Conservation (phyloP, 257 asterid species). For the Cynanchum wilfordii region DNA sequence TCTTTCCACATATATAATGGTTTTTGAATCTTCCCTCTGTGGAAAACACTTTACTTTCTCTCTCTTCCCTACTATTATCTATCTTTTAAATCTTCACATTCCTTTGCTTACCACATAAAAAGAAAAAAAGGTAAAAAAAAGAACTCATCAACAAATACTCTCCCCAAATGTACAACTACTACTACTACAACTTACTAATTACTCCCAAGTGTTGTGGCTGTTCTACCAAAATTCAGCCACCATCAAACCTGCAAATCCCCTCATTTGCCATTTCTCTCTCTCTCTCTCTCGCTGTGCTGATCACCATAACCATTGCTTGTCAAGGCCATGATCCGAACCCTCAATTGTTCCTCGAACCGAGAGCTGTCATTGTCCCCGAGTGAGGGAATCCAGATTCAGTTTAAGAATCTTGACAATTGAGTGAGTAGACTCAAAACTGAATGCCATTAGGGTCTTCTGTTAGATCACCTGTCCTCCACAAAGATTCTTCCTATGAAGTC, state of each 20-base stretch:
- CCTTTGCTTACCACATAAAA: conserved; percentile 31
- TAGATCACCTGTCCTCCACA: conserved; percentile 57
- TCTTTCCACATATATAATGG: conserved; percentile 7
- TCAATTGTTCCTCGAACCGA: not conserved
- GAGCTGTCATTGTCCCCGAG: not conserved
- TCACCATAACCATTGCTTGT: not conserved
- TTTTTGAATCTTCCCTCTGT: conserved; percentile 37
- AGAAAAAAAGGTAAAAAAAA: conserved; percentile 14
- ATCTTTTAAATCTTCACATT: conserved; percentile 46
- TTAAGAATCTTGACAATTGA: conserved; percentile 25
- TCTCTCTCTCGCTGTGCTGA: too few relatives aligned
- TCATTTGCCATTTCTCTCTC: not conserved
- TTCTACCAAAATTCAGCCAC: conserved; percentile 64
- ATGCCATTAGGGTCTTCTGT: not conserved
- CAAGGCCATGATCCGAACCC: not conserved
- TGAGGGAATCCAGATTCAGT: conserved; percentile 25
- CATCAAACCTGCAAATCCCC: conserved; percentile 14
- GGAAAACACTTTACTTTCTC: conserved; percentile 25
- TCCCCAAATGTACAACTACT: conserved; percentile 42
- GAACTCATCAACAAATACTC: conserved; percentile 31
- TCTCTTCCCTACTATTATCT: conserved; percentile 53
- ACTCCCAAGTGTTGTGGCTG: conserved; percentile 41
- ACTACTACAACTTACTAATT: conserved; percentile 3
- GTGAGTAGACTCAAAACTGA: not conserved
- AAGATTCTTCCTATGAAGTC: conserved; percentile 79